Evolutionary conservation across 345 rosid species (phyloP), one percentile per base, ranked within the genome.

Genomic region (Sisymbrium irio): DNA sequence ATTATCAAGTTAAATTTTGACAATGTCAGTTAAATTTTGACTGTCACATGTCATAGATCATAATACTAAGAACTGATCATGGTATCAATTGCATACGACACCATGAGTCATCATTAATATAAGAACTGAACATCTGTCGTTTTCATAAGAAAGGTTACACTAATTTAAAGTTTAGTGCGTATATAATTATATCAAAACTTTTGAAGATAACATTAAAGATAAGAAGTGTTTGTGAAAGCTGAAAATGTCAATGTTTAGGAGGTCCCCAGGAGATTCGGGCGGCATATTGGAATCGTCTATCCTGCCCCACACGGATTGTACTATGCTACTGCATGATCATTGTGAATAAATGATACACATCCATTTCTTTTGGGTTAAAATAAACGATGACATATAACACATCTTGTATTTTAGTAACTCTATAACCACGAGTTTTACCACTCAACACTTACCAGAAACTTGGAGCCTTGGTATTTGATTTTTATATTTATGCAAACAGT

Each of bases 231-330:
- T 18, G 13, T 22, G 9, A 20, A 60, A 51, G 35, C 17, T 40
- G 36, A 72, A 72, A 62, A 62, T 62, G 69, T 72, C 55, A 32
- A 51, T 44, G 37, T 14, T 50, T 9, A 19, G 28, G 33, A 54
- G 75, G 67, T 15, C 60, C 67, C 12, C 3, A 47, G 4, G 19
- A 71, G 54, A 63, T 54, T 54, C 64, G 28, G 77, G 71, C 71
- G 45, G 57, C 70, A 56, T 44, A 54, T 7, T 44, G 55, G 46
- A 62, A 53, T 62, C 27, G 57, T 41, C 63, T 63, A 37, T 63
- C 12, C 11, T 72, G 63, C 63, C 63, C 77, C 71, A 73, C 77
- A 55, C 64, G 71, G 70, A 53, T 18, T 41, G 37, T 62, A 53
- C 69, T 51, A 37, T 41, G 22, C 9, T 40, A 72, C 42, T 58